Evolutionary conservation across 192 early-diverging fungal species (phyloP).

Genomic region (Dissophora ornata): DNA sequence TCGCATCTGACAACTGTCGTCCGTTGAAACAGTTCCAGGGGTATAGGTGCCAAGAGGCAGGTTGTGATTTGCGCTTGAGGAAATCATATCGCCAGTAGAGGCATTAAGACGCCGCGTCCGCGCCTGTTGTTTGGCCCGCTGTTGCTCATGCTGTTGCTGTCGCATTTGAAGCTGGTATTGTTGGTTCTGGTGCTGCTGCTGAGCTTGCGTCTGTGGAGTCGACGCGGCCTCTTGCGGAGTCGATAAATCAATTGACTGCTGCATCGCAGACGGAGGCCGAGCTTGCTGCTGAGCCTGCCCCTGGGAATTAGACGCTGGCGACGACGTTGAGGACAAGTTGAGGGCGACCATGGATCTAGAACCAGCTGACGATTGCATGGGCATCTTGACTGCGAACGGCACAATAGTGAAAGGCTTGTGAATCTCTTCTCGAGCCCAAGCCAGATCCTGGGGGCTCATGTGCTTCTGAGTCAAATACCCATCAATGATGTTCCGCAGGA

Average conservation of each 20-base stretch:
- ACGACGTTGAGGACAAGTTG: not conserved
- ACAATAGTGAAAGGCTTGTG: conserved; percentile 15
- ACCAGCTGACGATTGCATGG: conserved; percentile 7
- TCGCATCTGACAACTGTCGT: not conserved
- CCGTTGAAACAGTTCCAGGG: not conserved
- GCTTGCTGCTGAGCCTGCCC: not conserved
- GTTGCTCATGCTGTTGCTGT: conserved; percentile 22
- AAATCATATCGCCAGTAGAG: not conserved
- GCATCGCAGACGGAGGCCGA: not conserved
- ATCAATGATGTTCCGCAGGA: conserved; percentile 16
- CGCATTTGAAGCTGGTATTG: conserved; percentile 12
- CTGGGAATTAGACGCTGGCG: not conserved
- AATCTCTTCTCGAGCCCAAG: conserved; percentile 29
- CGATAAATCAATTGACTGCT: not conserved
- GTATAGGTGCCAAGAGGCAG: not conserved
- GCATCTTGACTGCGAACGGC: conserved; percentile 33
- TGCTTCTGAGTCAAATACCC: conserved; percentile 19
- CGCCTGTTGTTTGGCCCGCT: conserved; percentile 18
- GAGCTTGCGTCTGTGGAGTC: too few species aligned
- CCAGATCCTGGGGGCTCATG: conserved; percentile 20
- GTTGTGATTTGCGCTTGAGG: not conserved
- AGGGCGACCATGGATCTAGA: not conserved
- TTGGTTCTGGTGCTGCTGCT: conserved; percentile 9
- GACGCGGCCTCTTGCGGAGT: too few species aligned
- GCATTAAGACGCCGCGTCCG: not conserved